Evolutionary conservation across 352 stramenopile species (phyloP).

Genomic region (Globisporangium acanthophoron): DNA sequence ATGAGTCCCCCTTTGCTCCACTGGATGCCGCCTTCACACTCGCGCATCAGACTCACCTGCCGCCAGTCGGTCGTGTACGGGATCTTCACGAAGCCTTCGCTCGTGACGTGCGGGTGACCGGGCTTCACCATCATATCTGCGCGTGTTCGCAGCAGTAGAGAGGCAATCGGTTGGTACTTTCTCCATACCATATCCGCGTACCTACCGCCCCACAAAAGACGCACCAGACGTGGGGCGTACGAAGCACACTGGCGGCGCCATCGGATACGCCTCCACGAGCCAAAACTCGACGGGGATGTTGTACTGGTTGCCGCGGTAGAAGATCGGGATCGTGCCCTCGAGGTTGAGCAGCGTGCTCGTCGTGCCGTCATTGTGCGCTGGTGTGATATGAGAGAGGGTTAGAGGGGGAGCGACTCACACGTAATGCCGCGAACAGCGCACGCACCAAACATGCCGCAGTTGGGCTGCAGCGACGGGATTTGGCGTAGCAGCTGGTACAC

Average conservation of each 20-base stretch:
- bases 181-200: too few relatives aligned
- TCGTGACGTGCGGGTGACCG: conserved; percentile 82
- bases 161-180: neutral
- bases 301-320: conserved; percentile 87
- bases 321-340: conserved; percentile 89
- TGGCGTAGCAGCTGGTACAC: conserved; percentile 83
- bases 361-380: conserved; percentile 83
- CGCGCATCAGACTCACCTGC: conserved; percentile 19
- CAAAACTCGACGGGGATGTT: conserved; percentile 90
- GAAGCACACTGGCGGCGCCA: conserved; percentile 79
- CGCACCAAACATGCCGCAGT: conserved; percentile 80
- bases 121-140: conserved; percentile 85
- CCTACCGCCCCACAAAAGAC: neutral
- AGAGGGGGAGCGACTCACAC: neutral
- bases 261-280: conserved; percentile 82
- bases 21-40: neutral
- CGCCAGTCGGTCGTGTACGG: conserved; percentile 83
- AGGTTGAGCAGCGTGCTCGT: conserved; percentile 82
- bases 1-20: neutral
- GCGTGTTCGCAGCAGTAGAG: neutral
- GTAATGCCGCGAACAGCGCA: neutral
- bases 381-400: neutral
- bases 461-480: conserved; percentile 81
- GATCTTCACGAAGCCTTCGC: conserved; percentile 81
- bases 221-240: conserved; percentile 71